Evolutionary conservation across 169 alveolate genomes (phyloP).

Genomic region (Babesia sp.): DNA sequence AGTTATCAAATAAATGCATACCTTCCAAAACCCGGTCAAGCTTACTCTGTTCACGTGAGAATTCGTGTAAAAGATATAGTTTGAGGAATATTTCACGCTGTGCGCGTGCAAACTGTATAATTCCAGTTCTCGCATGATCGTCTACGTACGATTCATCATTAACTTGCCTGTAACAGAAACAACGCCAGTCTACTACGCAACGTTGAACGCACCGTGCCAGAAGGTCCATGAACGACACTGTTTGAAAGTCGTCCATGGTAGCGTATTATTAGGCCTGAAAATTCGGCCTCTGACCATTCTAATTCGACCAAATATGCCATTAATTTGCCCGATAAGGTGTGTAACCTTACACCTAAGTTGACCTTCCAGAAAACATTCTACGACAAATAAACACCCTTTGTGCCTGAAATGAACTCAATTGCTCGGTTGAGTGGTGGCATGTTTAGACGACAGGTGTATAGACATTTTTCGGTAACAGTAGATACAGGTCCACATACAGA

Average conservation of each 20-base stretch:
- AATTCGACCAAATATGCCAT: no score
- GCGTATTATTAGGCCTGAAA: no score
- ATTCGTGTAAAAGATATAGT: slow-evolving; percentile 31
- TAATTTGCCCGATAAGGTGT: no score
- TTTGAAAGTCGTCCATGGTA: slow-evolving; percentile 49
- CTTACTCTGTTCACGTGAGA: slow-evolving; percentile 22
- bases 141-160: slow-evolving; percentile 34
- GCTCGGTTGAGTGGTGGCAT: no score
- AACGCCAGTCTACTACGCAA: slow-evolving; percentile 56
- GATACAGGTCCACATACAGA: no score
- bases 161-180: slow-evolving; percentile 36
- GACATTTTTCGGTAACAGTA: no score
- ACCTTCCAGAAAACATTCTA: no score
- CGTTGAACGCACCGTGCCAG: slow-evolving; percentile 37
- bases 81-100: slow-evolving; percentile 66
- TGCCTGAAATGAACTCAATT: no score
- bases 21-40: slow-evolving; percentile 46
- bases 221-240: slow-evolving; percentile 44
- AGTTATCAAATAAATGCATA: slow-evolving; percentile 9
- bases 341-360: no score
- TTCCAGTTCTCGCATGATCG: slow-evolving; percentile 29
- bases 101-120: slow-evolving; percentile 54
- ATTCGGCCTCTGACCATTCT: no score
- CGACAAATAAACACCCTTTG: no score
- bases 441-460: no score